Percentiles rank a stretch among this genome's conserved stretches.
Evolutionary conservation across 345 rosid species (phyloP).

Genomic region (Acer negundo): DNA sequence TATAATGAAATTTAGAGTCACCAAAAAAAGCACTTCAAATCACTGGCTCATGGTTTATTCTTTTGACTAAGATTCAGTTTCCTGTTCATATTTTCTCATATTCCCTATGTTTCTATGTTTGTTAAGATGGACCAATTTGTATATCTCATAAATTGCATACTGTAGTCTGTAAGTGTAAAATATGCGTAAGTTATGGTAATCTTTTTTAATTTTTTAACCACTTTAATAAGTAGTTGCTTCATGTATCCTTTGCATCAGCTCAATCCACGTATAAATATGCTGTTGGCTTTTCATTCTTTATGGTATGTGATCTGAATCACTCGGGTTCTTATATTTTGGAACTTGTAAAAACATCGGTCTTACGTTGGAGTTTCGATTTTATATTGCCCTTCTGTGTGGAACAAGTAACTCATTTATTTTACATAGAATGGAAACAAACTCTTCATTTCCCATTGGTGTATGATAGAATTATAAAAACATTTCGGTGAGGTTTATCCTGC

Average conservation of each 20-base stretch:
- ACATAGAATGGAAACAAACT: not conserved
- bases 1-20: not conserved
- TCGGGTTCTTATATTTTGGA: not conserved
- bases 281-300: not conserved
- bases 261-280: not conserved
- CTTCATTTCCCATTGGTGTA: not conserved
- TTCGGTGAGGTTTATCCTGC: not conserved
- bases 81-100: not conserved
- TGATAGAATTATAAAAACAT: not conserved
- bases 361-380: not conserved
- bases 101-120: not conserved
- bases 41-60: not conserved
- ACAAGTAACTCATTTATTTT: not conserved
- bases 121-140: not conserved
- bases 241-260: not conserved
- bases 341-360: no score
- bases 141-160: not conserved
- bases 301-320: not conserved
- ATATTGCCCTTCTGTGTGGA: not conserved
- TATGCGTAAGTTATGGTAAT: not conserved
- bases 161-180: not conserved
- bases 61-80: slow-evolving; percentile 4
- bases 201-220: not conserved
- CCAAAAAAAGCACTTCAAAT: not conserved
- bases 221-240: not conserved